Conservation (phyloP, 2,329 filamentous ascomycete genomes). For the Monilinia vaccinii-corymbosi region DNA sequence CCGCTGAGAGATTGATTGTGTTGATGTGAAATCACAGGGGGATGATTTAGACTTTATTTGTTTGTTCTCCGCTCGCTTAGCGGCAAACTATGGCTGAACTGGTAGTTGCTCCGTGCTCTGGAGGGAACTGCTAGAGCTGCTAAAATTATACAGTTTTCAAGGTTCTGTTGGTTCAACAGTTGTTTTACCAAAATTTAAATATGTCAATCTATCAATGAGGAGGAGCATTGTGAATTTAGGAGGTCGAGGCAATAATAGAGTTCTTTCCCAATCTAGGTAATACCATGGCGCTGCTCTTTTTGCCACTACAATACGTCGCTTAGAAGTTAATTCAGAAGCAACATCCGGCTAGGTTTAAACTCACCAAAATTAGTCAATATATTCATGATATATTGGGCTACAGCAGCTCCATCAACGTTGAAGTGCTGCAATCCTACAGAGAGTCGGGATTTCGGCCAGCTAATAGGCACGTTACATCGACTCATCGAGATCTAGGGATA, state of each 20-base stretch:
- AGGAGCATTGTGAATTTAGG: background rate
- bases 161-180: no score
- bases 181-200: background rate
- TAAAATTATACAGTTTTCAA: slow-evolving; percentile 1
- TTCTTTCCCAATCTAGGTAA: background rate
- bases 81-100: slow-evolving; percentile 2
- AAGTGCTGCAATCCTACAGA: background rate
- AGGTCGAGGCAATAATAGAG: background rate
- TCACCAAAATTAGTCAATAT: background rate
- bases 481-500: background rate
- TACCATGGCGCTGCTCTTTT: background rate
- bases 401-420: background rate
- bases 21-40: slow-evolving; percentile 5
- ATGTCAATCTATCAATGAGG: background rate
- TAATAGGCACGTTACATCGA: background rate
- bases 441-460: background rate
- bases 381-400: background rate
- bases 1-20: background rate
- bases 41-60: slow-evolving; percentile 3
- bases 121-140: background rate
- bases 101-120: slow-evolving; percentile 3
- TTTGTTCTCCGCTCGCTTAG: background rate
- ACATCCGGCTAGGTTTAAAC: background rate
- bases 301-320: background rate
- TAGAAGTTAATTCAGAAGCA: background rate